Evolutionary conservation across 179 eudicot genomes (phyloP), one percentile per base, ranked within the genome.

Genomic region (Nepenthes alata): DNA sequence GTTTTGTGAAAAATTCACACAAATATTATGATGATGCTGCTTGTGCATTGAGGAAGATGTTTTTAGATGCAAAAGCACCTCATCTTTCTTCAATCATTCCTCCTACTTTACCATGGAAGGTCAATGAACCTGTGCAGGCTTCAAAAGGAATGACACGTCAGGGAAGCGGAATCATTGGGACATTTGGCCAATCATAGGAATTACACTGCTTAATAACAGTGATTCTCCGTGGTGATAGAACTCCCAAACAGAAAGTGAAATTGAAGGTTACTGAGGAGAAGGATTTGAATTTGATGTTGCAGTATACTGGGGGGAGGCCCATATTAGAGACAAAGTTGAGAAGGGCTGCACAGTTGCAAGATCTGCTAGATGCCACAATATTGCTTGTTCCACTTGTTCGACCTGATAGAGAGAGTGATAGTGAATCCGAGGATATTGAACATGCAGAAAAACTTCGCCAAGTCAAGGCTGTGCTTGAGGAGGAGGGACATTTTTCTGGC

Each of bases 181-280:
- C 82, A 61, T 94, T 87, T 81, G 99, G 97, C 52, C 94, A 94
- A 75, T 76, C 99, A n/a, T 97, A 94, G 85, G 99, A 94, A 77
- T 78, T 94, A 47, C 87, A 94, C 52, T 90, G 99, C 78, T 96
- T 94, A 38, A 90, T 94, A 67, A 82, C 88, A 55, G 61, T 94
- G 63, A 75, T 94, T 63, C 89, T 96, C 35, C 97, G 90, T 82
- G 99, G 99, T 67, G 99, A 94, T 76, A 83, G 97, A 81, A 94
- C 99, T 75, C 97, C 99, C 51, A 94, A 94, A 67, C 99, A 94
- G 78, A 94, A 94, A 71, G 99, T 94, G 74, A 94, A 94, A 76
- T 66, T 94, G 87, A 90, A 82, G 86, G 95, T 94, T 70, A 87
- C 96, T 3, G 97, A 94, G 77, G 99, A 90, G 60, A 94, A 82